A percentile compares a stretch with the other conserved stretches of the same genome.
Conservation (phyloP, 176 grass and related monocot species). For the Zizania latifolia region DNA sequence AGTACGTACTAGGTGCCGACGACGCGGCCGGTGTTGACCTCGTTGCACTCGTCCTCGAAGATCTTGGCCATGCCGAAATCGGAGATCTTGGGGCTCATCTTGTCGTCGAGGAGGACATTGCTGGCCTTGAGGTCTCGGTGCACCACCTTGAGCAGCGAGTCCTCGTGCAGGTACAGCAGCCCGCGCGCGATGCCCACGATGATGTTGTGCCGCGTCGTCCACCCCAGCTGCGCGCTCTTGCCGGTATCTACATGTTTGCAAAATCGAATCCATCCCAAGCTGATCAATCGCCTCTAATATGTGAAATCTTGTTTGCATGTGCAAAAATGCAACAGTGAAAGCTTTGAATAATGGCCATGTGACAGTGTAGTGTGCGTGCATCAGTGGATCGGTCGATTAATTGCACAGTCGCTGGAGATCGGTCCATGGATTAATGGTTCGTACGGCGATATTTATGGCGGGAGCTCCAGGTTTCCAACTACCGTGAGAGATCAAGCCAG, state of each 20-base stretch:
- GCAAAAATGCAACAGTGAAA: not conserved
- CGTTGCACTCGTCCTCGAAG: slow-evolving; percentile 54
- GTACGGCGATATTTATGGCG: slow-evolving; percentile 5
- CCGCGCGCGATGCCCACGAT: slow-evolving; percentile 70
- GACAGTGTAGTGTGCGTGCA: not conserved
- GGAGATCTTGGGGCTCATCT: slow-evolving; percentile 92
- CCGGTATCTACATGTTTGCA: slow-evolving; percentile 36
- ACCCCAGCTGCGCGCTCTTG: slow-evolving; percentile 53
- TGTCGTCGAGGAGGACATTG: slow-evolving; percentile 73
- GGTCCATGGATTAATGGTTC: not conserved
- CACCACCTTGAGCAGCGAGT: slow-evolving; percentile 70
- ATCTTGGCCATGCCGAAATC: slow-evolving; percentile 98
- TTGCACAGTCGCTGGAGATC: not conserved
- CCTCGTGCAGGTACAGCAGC: slow-evolving; percentile 84
- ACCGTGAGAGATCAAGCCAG: not conserved
- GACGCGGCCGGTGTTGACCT: slow-evolving; percentile 60
- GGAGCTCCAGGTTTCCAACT: not conserved
- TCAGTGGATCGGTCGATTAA: not conserved
- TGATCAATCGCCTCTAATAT: no score
- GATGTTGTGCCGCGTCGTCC: slow-evolving; percentile 54
- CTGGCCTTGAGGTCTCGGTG: slow-evolving; percentile 91
- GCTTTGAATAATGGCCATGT: not conserved
- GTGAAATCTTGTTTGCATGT: no score
- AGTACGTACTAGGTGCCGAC: slow-evolving; percentile 73
- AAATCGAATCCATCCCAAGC: no score